These are phyloP conservation scores for Vaccinium myrtillus DNA, from an alignment of 148 eudicot species.

Conservation along the genomic window DNA sequence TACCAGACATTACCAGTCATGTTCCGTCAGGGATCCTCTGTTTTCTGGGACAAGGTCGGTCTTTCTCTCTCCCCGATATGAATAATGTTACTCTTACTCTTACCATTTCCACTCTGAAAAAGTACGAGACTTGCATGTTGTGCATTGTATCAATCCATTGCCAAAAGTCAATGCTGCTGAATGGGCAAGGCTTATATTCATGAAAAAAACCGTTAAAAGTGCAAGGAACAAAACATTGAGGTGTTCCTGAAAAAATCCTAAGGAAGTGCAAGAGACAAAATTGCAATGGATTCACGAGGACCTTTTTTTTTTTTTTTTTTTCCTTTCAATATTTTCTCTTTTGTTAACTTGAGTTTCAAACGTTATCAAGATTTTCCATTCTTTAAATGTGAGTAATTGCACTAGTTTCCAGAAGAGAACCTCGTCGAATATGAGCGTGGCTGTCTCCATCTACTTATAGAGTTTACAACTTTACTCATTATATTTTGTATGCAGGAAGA, in stretches of 20 bases:
- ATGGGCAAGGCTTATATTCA: neutral
- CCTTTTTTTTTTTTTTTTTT: neutral
- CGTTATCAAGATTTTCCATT: neutral
- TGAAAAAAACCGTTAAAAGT: neutral
- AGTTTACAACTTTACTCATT: neutral
- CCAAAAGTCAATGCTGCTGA: neutral
- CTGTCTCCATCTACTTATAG: neutral
- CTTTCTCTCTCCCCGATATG: conserved; percentile 2
- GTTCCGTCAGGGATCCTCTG: conserved; percentile 70
- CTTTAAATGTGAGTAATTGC: neutral
- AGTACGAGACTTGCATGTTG: neutral
- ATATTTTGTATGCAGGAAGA: conserved; percentile 30
- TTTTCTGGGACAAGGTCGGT: conserved; percentile 52
- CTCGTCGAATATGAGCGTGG: neutral
- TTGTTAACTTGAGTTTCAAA: neutral
- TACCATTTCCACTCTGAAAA: neutral
- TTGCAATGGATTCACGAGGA: neutral
- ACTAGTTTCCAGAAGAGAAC: neutral
- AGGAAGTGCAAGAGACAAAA: neutral
- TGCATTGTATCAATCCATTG: neutral
- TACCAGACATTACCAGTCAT: conserved; percentile 54
- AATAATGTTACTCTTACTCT: neutral
- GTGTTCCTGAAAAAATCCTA: neutral
- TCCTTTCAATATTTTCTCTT: neutral
- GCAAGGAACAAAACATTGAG: neutral